A percentile compares a stretch with the other conserved stretches of the same genome.
These are phyloP conservation scores for Tolypocladium sp. DNA, from an alignment of 2,329 filamentous ascomycete species.

Conservation along the genomic window DNA sequence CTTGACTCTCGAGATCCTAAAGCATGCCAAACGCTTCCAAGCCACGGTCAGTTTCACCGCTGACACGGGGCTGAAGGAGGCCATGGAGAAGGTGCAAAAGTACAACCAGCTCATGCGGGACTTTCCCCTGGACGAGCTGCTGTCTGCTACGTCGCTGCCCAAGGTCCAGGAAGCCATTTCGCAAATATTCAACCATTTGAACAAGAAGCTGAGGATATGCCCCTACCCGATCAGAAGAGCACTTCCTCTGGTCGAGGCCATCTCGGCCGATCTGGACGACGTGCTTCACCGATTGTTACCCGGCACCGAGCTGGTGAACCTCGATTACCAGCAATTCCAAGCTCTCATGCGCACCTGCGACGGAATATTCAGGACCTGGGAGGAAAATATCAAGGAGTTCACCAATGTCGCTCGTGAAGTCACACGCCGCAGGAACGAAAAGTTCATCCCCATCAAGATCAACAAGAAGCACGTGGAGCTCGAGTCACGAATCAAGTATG, in stretches of 20 bases:
- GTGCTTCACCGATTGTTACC: constrained; percentile 79
- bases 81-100: constrained; percentile 91
- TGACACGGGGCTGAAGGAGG: constrained; percentile 92
- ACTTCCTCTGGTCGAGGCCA: constrained; percentile 89
- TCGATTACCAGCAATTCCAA: constrained; percentile 86
- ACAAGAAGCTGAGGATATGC: constrained; percentile 95
- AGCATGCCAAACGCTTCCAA: constrained; percentile 95
- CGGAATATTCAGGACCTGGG: constrained; percentile 85
- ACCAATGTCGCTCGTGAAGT: constrained; percentile 95
- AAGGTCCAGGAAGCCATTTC: constrained; percentile 85
- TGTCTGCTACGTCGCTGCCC: constrained; percentile 80
- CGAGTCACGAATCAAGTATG: constrained; percentile 85
- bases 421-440: constrained; percentile 85
- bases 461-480: constrained; percentile 77
- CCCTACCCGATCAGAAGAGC: constrained; percentile 91
- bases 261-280: constrained; percentile 84
- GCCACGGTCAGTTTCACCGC: constrained; percentile 94
- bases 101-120: constrained; percentile 99
- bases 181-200: constrained; percentile 87
- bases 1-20: constrained; percentile 87
- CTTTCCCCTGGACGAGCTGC: constrained; percentile 88
- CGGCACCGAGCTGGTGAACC: constrained; percentile 79
- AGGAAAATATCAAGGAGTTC: constrained; percentile 94
- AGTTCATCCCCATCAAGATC: constrained; percentile 98
- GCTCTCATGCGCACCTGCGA: constrained; percentile 76